Conservation (phyloP, 495 filamentous ascomycete genomes). For the Margaritispora aquatica region DNA sequence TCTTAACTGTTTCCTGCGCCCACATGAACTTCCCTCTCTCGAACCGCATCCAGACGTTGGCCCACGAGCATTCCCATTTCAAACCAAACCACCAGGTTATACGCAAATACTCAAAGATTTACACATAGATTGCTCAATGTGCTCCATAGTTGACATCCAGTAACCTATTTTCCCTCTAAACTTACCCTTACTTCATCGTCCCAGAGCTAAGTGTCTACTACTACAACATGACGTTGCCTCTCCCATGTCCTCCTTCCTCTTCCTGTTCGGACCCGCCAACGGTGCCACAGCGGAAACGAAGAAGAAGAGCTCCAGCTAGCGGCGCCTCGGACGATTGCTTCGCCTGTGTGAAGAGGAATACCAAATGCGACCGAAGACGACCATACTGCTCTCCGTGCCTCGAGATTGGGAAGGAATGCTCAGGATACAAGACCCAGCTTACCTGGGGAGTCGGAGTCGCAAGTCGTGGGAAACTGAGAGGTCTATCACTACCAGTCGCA, state of each 20-base stretch:
- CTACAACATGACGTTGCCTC: slow-evolving; percentile 23
- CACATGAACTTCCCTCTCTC: slow-evolving; percentile 3
- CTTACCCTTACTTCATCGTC: background rate
- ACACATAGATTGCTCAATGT: slow-evolving; percentile 7
- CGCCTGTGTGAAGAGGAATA: slow-evolving; percentile 74
- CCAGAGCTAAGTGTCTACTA: background rate
- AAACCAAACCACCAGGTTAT: background rate
- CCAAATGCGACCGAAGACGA: slow-evolving; percentile 84
- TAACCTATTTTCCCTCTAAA: background rate
- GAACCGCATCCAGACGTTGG: slow-evolving; percentile 13
- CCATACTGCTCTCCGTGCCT: slow-evolving; percentile 96
- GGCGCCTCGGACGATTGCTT: slow-evolving; percentile 96
- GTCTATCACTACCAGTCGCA: slow-evolving; percentile 77
- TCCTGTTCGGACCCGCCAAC: slow-evolving; percentile 18
- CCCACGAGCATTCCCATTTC: slow-evolving; percentile 4
- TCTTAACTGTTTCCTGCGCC: slow-evolving; percentile 17
- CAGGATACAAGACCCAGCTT: slow-evolving; percentile 93
- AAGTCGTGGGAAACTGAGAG: slow-evolving; percentile 90
- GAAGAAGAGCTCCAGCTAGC: slow-evolving; percentile 80
- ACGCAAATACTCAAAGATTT: background rate
- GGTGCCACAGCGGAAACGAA: slow-evolving; percentile 62
- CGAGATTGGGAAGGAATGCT: slow-evolving; percentile 86
- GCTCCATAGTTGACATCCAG: slow-evolving; percentile 2
- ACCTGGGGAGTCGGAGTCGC: slow-evolving; percentile 98
- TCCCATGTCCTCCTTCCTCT: slow-evolving; percentile 22